phyloP scores from a whole-genome alignment of 1,284 basidiomycete genomes.

The Coniophora puteana region DNA sequence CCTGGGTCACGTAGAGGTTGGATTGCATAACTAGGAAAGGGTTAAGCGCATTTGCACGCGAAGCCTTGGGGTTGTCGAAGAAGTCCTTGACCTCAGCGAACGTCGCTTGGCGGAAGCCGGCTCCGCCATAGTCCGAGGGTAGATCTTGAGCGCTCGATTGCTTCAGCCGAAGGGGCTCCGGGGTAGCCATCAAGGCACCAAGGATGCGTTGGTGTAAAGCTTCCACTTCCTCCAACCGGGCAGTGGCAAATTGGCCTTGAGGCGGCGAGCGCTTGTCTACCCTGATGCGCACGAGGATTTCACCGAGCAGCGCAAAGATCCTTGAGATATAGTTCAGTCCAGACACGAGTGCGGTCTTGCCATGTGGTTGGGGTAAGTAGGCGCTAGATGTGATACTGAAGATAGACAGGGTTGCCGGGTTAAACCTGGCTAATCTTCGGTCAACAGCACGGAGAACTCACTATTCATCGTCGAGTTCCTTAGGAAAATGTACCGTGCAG shows the following conservation, averaged over 20 bases:
- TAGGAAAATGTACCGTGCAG: conserved; percentile 81
- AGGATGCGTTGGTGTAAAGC: conserved; percentile 72
- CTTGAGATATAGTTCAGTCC: conserved; percentile 85
- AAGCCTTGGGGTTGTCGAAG: conserved; percentile 85
- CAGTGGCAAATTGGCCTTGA: conserved; percentile 78
- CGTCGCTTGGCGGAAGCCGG: conserved; percentile 73
- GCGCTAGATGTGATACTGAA: conserved; percentile 73
- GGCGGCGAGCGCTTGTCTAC: conserved; percentile 82
- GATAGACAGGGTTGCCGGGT: conserved; percentile 18
- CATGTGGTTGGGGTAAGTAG: conserved; percentile 78
- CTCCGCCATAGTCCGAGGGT: conserved; percentile 60
- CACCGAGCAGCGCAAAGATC: conserved; percentile 79
- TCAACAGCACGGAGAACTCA: conserved; percentile 37
- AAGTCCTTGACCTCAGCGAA: conserved; percentile 85
- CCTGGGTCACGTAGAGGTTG: conserved; percentile 86
- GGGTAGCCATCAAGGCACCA: conserved; percentile 63
- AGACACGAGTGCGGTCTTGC: conserved; percentile 77
- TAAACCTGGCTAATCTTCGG: conserved; percentile 33
- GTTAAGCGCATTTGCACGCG: conserved; percentile 76
- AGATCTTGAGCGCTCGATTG: conserved; percentile 46
- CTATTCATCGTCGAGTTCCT: conserved; percentile 84
- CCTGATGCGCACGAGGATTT: conserved; percentile 79
- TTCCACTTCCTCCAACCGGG: conserved; percentile 75
- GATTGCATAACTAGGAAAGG: conserved; percentile 87
- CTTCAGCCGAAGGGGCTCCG: conserved; percentile 69